These are phyloP conservation scores for Pyricularia pennisetigena DNA, from an alignment of 2,329 filamentous ascomycete species.

Conservation along the genomic window DNA sequence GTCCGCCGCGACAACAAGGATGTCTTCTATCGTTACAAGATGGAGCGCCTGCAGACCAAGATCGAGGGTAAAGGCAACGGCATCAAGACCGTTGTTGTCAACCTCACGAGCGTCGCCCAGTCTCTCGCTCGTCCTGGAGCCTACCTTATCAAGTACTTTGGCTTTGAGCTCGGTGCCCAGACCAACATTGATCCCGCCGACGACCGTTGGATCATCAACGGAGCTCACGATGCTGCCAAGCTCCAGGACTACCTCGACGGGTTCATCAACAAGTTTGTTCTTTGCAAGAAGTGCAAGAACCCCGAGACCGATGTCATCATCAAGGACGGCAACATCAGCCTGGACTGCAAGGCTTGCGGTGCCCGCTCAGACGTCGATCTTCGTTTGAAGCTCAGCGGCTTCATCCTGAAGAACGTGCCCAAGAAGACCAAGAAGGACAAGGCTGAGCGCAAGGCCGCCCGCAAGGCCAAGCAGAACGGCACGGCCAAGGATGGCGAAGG, in stretches of 20 bases:
- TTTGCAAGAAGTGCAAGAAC: conserved; percentile 99
- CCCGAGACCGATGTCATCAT: conserved; percentile 94
- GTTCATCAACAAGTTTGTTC: conserved; percentile 97
- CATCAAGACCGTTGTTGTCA: conserved; percentile 98
- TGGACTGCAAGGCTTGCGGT: conserved; percentile 98
- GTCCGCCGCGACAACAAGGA: conserved; percentile 97
- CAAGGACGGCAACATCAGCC: conserved; percentile 83
- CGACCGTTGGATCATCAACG: conserved; percentile 99
- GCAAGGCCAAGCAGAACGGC: conserved; percentile 74
- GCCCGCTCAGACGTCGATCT: conserved; percentile 86
- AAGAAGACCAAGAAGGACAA: conserved; percentile 97
- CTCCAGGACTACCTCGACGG: conserved; percentile 97
- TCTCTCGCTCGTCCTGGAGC: conserved; percentile 86
- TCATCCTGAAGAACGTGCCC: conserved; percentile 92
- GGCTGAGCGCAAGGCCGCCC: conserved; percentile 80
- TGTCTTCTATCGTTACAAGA: conserved; percentile 99
- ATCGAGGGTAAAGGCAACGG: conserved; percentile 99
- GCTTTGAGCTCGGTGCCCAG: conserved; percentile 96
- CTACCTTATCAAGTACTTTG: conserved; percentile 99
- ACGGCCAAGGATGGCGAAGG: conserved; percentile 47
- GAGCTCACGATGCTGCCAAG: conserved; percentile 88
- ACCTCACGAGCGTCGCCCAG: conserved; percentile 85
- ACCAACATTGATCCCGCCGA: conserved; percentile 96
- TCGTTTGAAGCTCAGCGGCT: conserved; percentile 90
- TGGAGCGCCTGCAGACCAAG: conserved; percentile 97